Base-by-base conservation (phyloP, 2,329 filamentous ascomycete species). In the Colletotrichum godetiae region DNA sequence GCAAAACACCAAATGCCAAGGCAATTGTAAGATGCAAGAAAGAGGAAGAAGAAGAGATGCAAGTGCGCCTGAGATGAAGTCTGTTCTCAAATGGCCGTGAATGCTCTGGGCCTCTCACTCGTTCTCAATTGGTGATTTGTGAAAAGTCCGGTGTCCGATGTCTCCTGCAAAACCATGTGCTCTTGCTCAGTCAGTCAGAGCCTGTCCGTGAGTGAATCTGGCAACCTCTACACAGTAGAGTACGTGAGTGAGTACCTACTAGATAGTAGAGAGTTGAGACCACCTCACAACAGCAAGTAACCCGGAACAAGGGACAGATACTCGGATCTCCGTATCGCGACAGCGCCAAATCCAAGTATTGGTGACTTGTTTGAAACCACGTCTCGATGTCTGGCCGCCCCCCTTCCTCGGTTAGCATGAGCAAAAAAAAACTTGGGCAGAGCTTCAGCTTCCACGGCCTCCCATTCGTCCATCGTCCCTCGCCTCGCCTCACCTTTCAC, bases 281-380 rank as follows among this genome's bases (percentile, higher is more conserved):
- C 42, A 49, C 42, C 42, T 49, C 42, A 49, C 8, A 49, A 5
- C 42, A 49, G 19, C 19, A 49, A 22, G 19, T n/a, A n/a, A 49
- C 15, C 42, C 19, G 42, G 42, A 49, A 49, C 42, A 33, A 52
- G 67, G 60, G n/a, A 42, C 68, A 13, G 29, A 6, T 72, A 72
- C 68, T 56, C 52, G 37, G 27, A 52, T 29, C 12, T 19, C 37
- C 13, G 19, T n/a, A n/a, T 27, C 15, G 35, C 31, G 35, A 59
- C 29, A 33, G 64, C 57, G n/a, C 57, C 57, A 22, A 5, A n/a
- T 22, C 52, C 52, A 72, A 35, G 68, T 72, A 72, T 57, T 52
- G 35, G 58, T 31, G 64, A 68, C 69, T 63, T 64, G 58, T 3
- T 11, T 69, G 69, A 72, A 72, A 72, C 69, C 35, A 58, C 65